These are phyloP conservation scores for Aphanomyces euteiches DNA, from an alignment of 352 stramenopile genomes.

Conservation along the genomic window DNA sequence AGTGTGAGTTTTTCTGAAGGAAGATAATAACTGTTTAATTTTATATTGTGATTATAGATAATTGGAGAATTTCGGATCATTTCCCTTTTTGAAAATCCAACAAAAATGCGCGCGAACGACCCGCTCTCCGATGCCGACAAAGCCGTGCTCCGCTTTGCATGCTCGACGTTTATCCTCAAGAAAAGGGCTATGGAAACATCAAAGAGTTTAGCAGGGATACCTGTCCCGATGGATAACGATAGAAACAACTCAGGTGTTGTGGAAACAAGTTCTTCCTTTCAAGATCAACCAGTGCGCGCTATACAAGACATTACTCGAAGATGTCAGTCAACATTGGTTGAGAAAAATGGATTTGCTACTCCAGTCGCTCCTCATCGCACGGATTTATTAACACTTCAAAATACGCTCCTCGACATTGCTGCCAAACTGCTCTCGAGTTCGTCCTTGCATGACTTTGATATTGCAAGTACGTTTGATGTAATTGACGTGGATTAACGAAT, in stretches of 20 bases:
- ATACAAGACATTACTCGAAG: no score
- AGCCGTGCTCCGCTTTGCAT: conserved; percentile 16
- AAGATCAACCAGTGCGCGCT: no score
- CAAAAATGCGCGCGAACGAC: neutral
- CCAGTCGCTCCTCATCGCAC: neutral
- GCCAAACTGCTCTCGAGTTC: neutral
- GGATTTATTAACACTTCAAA: neutral
- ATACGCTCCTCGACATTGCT: conserved; percentile 9
- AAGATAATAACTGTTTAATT: no score
- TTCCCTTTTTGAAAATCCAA: neutral
- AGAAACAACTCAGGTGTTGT: no score
- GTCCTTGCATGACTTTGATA: neutral
- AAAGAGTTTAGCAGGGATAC: no score
- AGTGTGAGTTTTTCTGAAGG: no score
- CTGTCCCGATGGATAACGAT: no score
- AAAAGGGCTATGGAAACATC: neutral
- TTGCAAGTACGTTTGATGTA: neutral
- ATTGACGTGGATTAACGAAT: neutral
- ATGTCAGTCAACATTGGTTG: no score
- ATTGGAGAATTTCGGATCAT: neutral
- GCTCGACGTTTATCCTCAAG: conserved; percentile 19
- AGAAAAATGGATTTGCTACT: neutral
- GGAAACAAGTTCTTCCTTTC: no score
- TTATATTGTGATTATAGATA: neutral
- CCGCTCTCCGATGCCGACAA: neutral